A percentile compares a stretch with the other conserved stretches of the same genome.
Evolutionary conservation across 164 flowering plant species (phyloP).

Genomic region (Stephania cephalantha): DNA sequence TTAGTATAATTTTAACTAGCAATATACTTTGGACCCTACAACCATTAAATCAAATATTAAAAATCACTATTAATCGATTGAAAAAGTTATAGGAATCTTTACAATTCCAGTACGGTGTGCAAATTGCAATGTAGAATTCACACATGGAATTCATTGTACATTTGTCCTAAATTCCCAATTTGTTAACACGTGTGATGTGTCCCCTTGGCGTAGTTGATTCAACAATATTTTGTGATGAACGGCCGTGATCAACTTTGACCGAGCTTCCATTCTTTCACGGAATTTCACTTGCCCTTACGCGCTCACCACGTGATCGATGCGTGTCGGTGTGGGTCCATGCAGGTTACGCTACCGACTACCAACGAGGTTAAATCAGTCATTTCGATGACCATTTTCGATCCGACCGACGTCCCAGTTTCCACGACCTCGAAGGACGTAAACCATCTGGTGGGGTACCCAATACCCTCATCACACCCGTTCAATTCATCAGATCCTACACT

Average conservation of each 20-base stretch:
- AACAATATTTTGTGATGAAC: background rate
- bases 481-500: background rate
- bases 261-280: background rate
- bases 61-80: too few relatives aligned
- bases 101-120: too few relatives aligned
- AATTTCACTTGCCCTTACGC: background rate
- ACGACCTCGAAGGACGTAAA: background rate
- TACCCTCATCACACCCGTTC: background rate
- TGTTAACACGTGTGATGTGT: background rate
- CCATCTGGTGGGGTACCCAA: background rate
- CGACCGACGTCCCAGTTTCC: too few relatives aligned
- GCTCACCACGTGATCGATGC: background rate
- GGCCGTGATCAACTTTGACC: background rate
- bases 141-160: background rate
- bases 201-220: background rate
- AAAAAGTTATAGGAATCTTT: too few relatives aligned
- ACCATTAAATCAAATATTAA: too few relatives aligned
- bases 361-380: background rate
- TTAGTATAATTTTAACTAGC: too few relatives aligned
- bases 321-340: background rate
- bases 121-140: background rate
- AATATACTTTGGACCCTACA: too few relatives aligned
- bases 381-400: background rate
- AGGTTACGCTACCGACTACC: background rate
- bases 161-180: background rate